A percentile compares a stretch with the other conserved stretches of the same genome.
phyloP scores from a whole-genome alignment of 306 rosid species.

The Rosa chinensis region DNA sequence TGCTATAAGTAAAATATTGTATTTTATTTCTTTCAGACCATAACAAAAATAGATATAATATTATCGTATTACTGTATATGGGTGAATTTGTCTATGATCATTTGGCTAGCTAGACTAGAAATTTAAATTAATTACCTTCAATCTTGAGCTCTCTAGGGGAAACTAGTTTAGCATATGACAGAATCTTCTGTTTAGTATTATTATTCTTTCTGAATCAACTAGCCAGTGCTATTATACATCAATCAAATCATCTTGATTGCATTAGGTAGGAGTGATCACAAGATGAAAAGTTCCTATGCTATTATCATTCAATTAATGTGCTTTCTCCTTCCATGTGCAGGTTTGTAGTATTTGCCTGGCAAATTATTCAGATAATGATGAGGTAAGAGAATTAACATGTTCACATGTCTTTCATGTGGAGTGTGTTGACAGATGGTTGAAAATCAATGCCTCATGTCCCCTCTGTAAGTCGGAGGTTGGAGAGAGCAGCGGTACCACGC shows the following conservation, averaged over 20 bases:
- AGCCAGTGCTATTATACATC: neutral
- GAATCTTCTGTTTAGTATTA: neutral
- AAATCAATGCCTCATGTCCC: conserved; percentile 74
- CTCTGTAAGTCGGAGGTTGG: conserved; percentile 66
- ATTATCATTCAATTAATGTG: neutral
- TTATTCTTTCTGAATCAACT: conserved; percentile 1
- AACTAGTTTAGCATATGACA: neutral
- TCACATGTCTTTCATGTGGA: conserved; percentile 62
- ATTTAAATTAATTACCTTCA: neutral
- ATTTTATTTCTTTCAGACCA: neutral
- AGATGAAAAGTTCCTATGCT: neutral
- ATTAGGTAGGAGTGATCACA: neutral
- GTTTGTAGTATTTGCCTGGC: conserved; percentile 78
- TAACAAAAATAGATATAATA: neutral
- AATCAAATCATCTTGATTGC: neutral
- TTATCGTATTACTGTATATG: neutral
- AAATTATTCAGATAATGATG: conserved; percentile 59
- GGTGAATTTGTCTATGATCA: neutral
- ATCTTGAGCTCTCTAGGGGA: neutral
- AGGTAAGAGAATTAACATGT: conserved; percentile 69
- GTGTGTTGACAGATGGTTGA: conserved; percentile 77
- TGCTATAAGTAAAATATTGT: neutral
- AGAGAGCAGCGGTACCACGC: conserved; percentile 23
- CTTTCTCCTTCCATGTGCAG: conserved; percentile 34
- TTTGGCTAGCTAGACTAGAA: neutral